Evolutionary conservation across 1,284 basidiomycete species (phyloP).

Genomic region (Xerocomus tenax): DNA sequence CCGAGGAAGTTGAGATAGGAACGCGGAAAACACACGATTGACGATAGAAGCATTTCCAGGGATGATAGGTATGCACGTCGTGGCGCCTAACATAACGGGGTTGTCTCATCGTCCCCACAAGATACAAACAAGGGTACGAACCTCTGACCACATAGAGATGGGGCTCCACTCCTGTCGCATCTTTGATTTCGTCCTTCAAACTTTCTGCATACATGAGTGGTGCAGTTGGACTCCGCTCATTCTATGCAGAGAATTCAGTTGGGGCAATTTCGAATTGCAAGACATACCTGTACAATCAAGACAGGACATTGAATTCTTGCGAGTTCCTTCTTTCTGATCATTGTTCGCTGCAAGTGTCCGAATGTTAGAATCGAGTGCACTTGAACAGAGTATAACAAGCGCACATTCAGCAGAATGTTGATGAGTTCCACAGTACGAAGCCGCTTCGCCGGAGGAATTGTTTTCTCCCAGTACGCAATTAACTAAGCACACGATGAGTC

Average conservation of each 20-base stretch:
- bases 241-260: constrained; percentile 33
- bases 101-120: constrained; percentile 4
- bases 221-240: constrained; percentile 49
- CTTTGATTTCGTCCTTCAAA: constrained; percentile 41
- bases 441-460: constrained; percentile 47
- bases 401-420: constrained; percentile 52
- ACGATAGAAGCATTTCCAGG: constrained; percentile 52
- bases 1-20: constrained; percentile 47
- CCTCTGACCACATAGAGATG: constrained; percentile 59
- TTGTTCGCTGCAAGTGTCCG: constrained; percentile 38
- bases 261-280: neutral
- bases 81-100: constrained; percentile 19
- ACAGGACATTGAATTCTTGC: constrained; percentile 53
- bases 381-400: constrained; percentile 20
- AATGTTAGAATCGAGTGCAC: neutral
- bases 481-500: constrained; percentile 36
- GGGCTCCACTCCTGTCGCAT: constrained; percentile 41
- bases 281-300: constrained; percentile 58
- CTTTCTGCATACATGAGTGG: constrained; percentile 51
- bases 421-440: constrained; percentile 45
- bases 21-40: constrained; percentile 56
- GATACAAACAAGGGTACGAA: constrained; percentile 35
- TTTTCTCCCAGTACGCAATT: constrained; percentile 54
- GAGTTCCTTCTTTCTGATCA: constrained; percentile 41
- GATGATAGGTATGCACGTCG: constrained; percentile 17